phyloP scores from a whole-genome alignment of 306 rosid genomes.

The Acacia crassicarpa region DNA sequence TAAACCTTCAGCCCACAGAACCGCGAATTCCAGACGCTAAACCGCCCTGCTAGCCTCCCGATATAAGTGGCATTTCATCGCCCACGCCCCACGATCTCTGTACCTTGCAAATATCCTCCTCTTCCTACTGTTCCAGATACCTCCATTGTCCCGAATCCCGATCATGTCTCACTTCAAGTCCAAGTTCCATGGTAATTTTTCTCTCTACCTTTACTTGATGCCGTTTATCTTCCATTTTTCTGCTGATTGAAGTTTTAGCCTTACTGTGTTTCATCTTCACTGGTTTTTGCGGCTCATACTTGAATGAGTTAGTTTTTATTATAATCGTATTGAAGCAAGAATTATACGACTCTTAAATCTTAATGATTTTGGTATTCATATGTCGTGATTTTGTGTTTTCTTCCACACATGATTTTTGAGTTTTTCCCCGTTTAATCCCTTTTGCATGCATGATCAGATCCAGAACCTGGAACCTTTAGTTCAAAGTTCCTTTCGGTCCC shows the following conservation, averaged over 20 bases:
- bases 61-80: neutral
- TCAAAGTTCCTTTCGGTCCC: neutral
- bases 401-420: neutral
- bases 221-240: neutral
- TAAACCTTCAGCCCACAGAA: neutral
- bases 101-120: neutral
- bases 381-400: neutral
- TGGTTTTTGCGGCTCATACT: neutral
- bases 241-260: neutral
- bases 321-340: neutral
- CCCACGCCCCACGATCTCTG: neutral
- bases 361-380: neutral
- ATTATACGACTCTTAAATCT: neutral
- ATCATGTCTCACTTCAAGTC: constrained; percentile 19
- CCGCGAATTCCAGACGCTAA: neutral
- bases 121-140: neutral
- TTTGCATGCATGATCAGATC: neutral
- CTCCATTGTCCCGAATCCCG: neutral
- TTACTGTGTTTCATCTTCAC: neutral
- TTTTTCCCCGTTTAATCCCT: neutral
- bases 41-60: neutral
- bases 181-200: constrained; percentile 1
- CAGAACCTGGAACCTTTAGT: neutral
- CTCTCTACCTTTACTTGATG: neutral
- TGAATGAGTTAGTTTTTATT: neutral